These are phyloP conservation scores for Aspergillus mulundensis DNA, from an alignment of 495 filamentous ascomycete species.

Conservation along the genomic window DNA sequence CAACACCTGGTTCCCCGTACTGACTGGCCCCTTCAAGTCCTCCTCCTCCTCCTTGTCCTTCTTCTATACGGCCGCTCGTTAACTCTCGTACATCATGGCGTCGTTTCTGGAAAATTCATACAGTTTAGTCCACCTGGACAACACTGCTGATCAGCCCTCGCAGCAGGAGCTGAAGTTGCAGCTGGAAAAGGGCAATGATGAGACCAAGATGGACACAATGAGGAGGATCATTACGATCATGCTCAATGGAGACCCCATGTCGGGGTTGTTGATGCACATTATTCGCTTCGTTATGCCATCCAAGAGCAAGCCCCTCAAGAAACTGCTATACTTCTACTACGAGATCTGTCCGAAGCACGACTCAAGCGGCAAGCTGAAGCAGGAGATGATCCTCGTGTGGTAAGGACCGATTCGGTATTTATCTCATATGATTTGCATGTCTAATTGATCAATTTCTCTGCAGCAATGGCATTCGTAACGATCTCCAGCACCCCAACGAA, in stretches of 20 bases:
- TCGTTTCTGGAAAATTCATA: constrained; percentile 90
- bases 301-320: constrained; percentile 94
- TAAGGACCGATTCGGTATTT: constrained; percentile 41
- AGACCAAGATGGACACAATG: constrained; percentile 97
- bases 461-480: constrained; percentile 97
- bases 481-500: constrained; percentile 96
- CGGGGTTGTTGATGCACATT: constrained; percentile 96
- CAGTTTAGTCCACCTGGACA: constrained; percentile 94
- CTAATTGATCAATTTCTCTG: constrained; percentile 19
- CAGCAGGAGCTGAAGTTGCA: constrained; percentile 87
- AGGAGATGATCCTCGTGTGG: constrained; percentile 99
- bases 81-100: constrained; percentile 65
- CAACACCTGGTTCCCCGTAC: constrained; percentile 38
- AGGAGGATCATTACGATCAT: constrained; percentile 93
- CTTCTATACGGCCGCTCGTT: constrained; percentile 17
- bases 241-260: constrained; percentile 97
- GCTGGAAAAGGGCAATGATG: constrained; percentile 96
- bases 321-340: constrained; percentile 97
- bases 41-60: constrained; percentile 18
- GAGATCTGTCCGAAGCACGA: constrained; percentile 98
- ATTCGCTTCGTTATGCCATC: constrained; percentile 99
- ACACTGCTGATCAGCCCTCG: constrained; percentile 84
- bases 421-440: neutral
- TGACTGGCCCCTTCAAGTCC: constrained; percentile 37
- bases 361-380: constrained; percentile 86